Evolutionary conservation across 768 basidiomycete species (phyloP).

Genomic region (Serendipita sp.): DNA sequence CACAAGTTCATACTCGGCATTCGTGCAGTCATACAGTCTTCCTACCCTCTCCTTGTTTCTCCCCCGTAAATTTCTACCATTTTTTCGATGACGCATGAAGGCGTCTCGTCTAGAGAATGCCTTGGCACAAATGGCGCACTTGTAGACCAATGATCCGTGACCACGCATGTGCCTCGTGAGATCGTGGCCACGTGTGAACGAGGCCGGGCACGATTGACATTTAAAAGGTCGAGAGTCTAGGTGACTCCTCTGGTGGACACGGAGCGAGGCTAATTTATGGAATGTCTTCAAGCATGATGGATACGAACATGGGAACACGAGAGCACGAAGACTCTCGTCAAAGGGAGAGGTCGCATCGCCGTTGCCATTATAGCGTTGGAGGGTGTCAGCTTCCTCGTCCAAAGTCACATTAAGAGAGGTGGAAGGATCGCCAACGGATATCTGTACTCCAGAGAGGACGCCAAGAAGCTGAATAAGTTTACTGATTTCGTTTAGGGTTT

Average conservation of each 20-base stretch:
- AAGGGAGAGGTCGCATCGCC: no score
- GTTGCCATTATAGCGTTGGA: neutral
- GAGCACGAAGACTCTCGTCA: neutral
- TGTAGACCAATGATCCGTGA: constrained; percentile 26
- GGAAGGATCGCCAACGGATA: constrained; percentile 25
- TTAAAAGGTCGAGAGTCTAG: constrained; percentile 46
- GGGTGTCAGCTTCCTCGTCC: neutral
- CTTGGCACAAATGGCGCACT: constrained; percentile 18
- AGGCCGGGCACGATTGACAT: constrained; percentile 21
- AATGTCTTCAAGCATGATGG: constrained; percentile 52
- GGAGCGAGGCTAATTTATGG: constrained; percentile 49
- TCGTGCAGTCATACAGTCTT: neutral
- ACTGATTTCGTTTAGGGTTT: constrained; percentile 53
- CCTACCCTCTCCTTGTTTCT: neutral
- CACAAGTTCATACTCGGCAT: neutral
- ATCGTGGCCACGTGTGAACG: constrained; percentile 11
- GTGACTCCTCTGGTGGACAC: constrained; percentile 55
- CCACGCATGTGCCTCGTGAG: constrained; percentile 25
- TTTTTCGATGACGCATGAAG: constrained; percentile 36
- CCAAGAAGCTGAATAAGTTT: constrained; percentile 74
- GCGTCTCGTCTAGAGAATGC: constrained; percentile 28
- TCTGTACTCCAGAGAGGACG: constrained; percentile 62
- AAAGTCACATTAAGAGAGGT: constrained; percentile 14
- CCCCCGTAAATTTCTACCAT: constrained; percentile 31
- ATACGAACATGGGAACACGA: constrained; percentile 42